Evolutionary conservation across 805 yeast genomes (phyloP), one percentile per base, ranked within the genome.

Genomic region (Cephaloascus albidus): DNA sequence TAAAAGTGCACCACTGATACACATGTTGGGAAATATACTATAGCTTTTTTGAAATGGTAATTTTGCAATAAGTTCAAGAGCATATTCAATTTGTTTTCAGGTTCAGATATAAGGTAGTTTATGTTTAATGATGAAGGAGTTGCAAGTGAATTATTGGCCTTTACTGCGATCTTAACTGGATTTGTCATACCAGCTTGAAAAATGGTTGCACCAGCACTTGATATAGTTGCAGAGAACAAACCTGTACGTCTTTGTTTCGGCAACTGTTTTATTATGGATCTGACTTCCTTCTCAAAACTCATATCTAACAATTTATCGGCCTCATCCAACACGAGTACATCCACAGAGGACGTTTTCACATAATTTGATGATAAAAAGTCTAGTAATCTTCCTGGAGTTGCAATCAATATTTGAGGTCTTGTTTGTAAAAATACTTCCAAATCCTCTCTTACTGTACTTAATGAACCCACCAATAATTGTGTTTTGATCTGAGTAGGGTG

Each of bases 161-260:
- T 82, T 17, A 90, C 98, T 2, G 81, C 74, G 23, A 93, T 73
- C 51, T 81, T 84, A 10, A 90, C 94, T 0, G 98, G 98, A 55
- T 93, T 90, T 40, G 95, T 73, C 76, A 93, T 76, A 15, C 97
- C 97, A 1, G 95, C 81, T 42, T 83, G 78, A 55, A 87, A 86
- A 19, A 93, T 76, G 38, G 77, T 76, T 28, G 74, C 68, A 10
- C 93, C 87, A 0, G 96, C 93, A 40, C 85, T 79, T 4, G 85
- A 75, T 38, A 93, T 78, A 0, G 98, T 93, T 2, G 98, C 98
- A 1, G 96, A 87, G 54, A 90, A 90, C 16, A 90, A 64, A 1
- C 97, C 98, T 0, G 95, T 87, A 52, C 98, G 72, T 51, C 95
- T 77, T 61, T 90, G 98, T 48, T 85, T 82, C 0, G 98, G 98